phyloP scores from a whole-genome alignment of 176 grass and related monocot species.

The Ananas comosus region DNA sequence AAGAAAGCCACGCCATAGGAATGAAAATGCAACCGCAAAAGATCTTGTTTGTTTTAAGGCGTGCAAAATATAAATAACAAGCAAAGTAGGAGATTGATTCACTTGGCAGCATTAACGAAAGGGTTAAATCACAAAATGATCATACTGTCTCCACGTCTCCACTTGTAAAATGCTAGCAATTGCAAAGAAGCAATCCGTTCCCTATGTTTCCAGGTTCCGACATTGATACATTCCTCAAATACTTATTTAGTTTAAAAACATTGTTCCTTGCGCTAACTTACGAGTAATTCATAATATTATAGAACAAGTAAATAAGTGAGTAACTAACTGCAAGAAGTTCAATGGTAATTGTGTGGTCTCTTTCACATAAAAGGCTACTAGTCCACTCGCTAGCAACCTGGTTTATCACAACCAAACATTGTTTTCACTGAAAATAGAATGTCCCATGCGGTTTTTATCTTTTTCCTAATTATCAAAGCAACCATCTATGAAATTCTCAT shows the following conservation, averaged over 20 bases:
- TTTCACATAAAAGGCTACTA: neutral
- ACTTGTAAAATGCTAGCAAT: neutral
- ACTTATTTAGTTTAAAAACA: neutral
- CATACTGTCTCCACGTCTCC: neutral
- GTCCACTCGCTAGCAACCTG: neutral
- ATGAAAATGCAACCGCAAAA: neutral
- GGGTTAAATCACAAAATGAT: neutral
- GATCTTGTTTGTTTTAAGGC: neutral
- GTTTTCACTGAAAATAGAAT: neutral
- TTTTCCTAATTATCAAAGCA: constrained; percentile 8
- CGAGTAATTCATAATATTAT: neutral
- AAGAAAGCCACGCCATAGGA: neutral
- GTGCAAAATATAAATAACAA: neutral
- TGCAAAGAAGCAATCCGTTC: neutral
- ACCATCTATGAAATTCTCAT: too few relatives aligned
- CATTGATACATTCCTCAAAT: neutral
- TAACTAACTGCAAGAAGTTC: neutral
- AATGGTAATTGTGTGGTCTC: neutral
- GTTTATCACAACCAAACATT: neutral
- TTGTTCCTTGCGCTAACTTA: neutral
- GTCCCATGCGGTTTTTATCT: neutral
- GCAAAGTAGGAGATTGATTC: neutral
- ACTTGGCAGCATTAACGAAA: neutral
- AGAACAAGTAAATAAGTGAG: neutral
- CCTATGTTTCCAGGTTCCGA: neutral